These are phyloP conservation scores for Colletotrichum orbiculare DNA, from an alignment of 2,329 filamentous ascomycete genomes.

Conservation along the genomic window DNA sequence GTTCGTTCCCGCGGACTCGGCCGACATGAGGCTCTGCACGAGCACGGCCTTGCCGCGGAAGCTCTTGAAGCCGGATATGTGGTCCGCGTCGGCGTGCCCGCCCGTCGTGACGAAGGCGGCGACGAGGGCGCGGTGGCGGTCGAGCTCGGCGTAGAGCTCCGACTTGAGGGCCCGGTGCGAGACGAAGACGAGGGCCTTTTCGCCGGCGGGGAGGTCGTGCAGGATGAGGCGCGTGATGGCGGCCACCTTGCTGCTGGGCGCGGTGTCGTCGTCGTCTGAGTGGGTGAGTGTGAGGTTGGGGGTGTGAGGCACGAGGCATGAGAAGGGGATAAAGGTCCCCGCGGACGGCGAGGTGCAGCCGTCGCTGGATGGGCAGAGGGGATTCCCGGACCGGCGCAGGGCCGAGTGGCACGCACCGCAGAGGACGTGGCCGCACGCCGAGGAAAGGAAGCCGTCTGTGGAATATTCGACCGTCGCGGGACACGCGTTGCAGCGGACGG, in stretches of 20 bases:
- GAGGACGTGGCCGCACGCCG: constrained; percentile 28
- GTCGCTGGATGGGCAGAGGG: neutral
- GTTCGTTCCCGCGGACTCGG: constrained; percentile 54
- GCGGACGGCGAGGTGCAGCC: constrained; percentile 2
- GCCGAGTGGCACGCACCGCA: constrained; percentile 1
- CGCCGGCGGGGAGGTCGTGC: constrained; percentile 36
- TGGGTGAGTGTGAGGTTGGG: no score
- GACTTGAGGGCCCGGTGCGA: constrained; percentile 46
- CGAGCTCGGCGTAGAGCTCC: constrained; percentile 37
- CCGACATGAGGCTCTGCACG: constrained; percentile 51
- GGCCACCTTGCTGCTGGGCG: constrained; percentile 38
- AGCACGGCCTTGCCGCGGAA: constrained; percentile 43
- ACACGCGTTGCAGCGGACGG: constrained; percentile 9
- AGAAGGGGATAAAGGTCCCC: constrained; percentile 1
- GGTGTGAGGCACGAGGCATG: no score
- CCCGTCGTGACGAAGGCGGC: constrained; percentile 20
- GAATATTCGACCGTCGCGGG: neutral
- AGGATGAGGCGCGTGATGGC: constrained; percentile 41
- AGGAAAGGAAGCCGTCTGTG: neutral
- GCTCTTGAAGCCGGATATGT: constrained; percentile 44
- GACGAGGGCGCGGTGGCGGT: constrained; percentile 37
- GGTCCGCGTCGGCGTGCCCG: constrained; percentile 17
- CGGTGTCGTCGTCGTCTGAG: neutral
- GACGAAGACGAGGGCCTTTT: constrained; percentile 51
- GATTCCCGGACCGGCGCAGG: neutral